A percentile compares a stretch with the other conserved stretches of the same genome.
Evolutionary conservation across 2,329 filamentous ascomycete species (phyloP).

Genomic region (Sclerotinia sclerotiorum): DNA sequence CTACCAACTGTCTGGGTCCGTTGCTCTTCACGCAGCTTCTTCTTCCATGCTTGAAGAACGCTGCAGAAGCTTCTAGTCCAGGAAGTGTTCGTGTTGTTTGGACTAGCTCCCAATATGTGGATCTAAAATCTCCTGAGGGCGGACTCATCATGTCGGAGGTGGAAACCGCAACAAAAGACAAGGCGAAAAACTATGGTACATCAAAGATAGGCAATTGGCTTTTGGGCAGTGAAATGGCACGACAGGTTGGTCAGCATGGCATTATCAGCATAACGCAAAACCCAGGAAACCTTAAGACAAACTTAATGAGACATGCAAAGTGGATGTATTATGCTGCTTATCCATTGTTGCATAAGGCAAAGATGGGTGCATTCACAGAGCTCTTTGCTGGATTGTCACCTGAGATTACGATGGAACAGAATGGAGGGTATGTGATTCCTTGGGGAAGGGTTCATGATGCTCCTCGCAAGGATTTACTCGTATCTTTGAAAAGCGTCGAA

Average conservation of each 20-base stretch:
- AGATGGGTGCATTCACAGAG: slow-evolving; percentile 26
- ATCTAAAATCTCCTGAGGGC: slow-evolving; percentile 15
- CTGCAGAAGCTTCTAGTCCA: slow-evolving; percentile 11
- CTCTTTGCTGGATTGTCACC: slow-evolving; percentile 23
- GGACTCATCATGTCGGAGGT: slow-evolving; percentile 18
- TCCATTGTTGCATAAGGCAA: slow-evolving; percentile 9
- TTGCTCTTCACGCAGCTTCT: slow-evolving; percentile 40
- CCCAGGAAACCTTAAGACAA: slow-evolving; percentile 30
- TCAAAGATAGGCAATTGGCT: slow-evolving; percentile 32
- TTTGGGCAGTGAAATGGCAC: slow-evolving; percentile 26
- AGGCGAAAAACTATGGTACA: slow-evolving; percentile 24
- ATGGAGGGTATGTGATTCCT: slow-evolving; percentile 32
- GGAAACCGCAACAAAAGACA: slow-evolving; percentile 1
- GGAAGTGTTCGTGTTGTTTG: slow-evolving; percentile 27
- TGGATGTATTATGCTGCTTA: background rate
- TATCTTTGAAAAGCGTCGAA: slow-evolving; percentile 26
- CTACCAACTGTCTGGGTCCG: slow-evolving; percentile 27
- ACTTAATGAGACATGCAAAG: slow-evolving; percentile 8
- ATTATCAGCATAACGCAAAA: slow-evolving; percentile 31
- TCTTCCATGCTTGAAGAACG: slow-evolving; percentile 42
- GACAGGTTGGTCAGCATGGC: slow-evolving; percentile 10
- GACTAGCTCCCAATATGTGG: slow-evolving; percentile 21
- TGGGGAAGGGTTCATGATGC: slow-evolving; percentile 44
- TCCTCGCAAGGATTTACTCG: slow-evolving; percentile 29
- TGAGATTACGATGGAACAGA: background rate